Conservation (phyloP, 2,329 filamentous ascomycete genomes). For the Penicillium sp. region DNA sequence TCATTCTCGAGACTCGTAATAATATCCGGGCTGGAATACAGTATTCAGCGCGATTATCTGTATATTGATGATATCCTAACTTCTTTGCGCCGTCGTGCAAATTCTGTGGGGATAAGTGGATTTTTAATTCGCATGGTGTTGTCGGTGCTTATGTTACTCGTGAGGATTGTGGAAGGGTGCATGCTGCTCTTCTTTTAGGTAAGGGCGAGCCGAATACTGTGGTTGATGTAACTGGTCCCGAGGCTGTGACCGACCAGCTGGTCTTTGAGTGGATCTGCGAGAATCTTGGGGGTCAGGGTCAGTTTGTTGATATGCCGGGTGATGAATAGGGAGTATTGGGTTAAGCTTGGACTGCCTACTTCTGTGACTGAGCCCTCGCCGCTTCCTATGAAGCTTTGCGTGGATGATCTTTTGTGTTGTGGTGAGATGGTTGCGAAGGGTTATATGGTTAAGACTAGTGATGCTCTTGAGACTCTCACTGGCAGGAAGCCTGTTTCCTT, state of each 20-base stretch:
- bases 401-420: constrained; percentile 6
- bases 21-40: background rate
- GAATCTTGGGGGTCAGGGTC: background rate
- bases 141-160: background rate
- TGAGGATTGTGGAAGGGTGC: background rate
- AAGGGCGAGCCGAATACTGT: background rate
- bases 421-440: constrained; percentile 4
- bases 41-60: constrained; percentile 1
- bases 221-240: background rate
- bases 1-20: background rate
- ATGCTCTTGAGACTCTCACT: constrained; percentile 3
- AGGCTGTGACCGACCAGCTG: constrained; percentile 2
- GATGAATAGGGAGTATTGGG: constrained; percentile 1
- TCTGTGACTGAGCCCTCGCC: background rate
- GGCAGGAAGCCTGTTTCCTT: constrained; percentile 1
- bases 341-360: background rate
- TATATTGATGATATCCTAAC: constrained; percentile 1
- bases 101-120: background rate
- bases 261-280: constrained; percentile 1
- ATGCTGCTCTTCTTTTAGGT: background rate
- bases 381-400: constrained; percentile 5
- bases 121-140: background rate
- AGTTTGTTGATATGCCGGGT: background rate
- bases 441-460: constrained; percentile 4
- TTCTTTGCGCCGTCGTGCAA: constrained; percentile 5